Percentiles rank a stretch among this genome's conserved stretches.
phyloP scores from a whole-genome alignment of 1,139 yeast genomes.

The Scheffersomyces segobiensis region DNA sequence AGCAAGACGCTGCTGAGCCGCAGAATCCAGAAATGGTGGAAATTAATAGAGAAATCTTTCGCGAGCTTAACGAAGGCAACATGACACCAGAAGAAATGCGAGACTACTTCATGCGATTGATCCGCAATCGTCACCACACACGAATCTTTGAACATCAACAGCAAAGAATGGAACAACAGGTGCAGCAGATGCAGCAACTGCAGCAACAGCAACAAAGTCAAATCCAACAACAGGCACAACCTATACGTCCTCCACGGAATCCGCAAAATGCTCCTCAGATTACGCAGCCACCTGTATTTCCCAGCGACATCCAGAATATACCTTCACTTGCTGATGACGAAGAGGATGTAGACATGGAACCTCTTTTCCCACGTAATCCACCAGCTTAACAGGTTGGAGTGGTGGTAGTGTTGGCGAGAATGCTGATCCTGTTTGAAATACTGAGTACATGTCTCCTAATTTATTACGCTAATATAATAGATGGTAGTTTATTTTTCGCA shows the following conservation, averaged over 20 bases:
- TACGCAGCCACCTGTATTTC: conserved; percentile 45
- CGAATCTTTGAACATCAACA: conserved; percentile 19
- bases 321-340: conserved; percentile 32
- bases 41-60: conserved; percentile 36
- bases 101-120: conserved; percentile 37
- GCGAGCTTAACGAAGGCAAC: conserved; percentile 36
- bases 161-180: conserved; percentile 11
- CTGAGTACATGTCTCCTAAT: background rate
- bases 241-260: conserved; percentile 9
- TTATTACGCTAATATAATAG: background rate
- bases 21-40: conserved; percentile 27
- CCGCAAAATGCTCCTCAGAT: conserved; percentile 44
- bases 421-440: background rate
- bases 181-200: conserved; percentile 4
- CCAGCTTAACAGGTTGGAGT: background rate
- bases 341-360: conserved; percentile 36
- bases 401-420: background rate
- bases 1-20: conserved; percentile 9
- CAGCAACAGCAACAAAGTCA: conserved; percentile 8
- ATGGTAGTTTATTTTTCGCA: background rate
- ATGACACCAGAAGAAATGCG: conserved; percentile 41
- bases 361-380: conserved; percentile 17
- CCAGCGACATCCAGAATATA: conserved; percentile 27
- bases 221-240: conserved; percentile 1
- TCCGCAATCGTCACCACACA: conserved; percentile 31